Percentiles rank a stretch among this genome's conserved stretches.
These are phyloP conservation scores for Inga laurina DNA, from an alignment of 306 rosid genomes.

Conservation along the genomic window DNA sequence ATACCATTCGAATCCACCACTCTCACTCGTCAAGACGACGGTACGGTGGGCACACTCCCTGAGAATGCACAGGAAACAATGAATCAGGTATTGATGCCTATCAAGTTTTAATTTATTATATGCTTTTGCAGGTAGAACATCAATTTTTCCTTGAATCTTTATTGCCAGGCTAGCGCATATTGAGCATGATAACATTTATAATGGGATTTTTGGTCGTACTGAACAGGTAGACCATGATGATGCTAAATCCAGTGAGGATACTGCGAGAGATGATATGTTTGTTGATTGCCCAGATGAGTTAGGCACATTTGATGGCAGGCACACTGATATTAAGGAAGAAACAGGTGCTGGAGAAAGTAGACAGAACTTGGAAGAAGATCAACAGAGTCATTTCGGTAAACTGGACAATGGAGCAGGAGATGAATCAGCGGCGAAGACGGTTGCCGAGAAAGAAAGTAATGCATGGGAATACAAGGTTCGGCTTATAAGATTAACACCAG, in stretches of 20 bases:
- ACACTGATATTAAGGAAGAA: slow-evolving; percentile 50
- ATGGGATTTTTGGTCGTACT: background rate
- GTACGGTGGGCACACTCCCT: background rate
- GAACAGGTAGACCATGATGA: slow-evolving; percentile 42
- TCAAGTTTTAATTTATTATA: background rate
- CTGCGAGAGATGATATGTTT: slow-evolving; percentile 78
- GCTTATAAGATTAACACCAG: slow-evolving; percentile 5
- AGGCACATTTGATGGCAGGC: slow-evolving; percentile 38
- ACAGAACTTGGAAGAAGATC: slow-evolving; percentile 43
- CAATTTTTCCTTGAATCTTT: background rate
- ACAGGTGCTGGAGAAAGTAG: slow-evolving; percentile 29
- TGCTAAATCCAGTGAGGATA: slow-evolving; percentile 53
- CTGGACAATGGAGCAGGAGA: slow-evolving; percentile 37
- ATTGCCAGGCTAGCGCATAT: background rate
- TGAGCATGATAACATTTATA: background rate
- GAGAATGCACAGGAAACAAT: background rate
- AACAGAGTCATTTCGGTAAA: slow-evolving; percentile 32
- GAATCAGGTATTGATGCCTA: slow-evolving; percentile 32
- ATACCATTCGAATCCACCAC: background rate
- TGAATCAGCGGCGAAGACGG: slow-evolving; percentile 39
- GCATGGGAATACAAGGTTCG: slow-evolving; percentile 49
- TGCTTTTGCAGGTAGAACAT: background rate
- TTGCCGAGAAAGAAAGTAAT: slow-evolving; percentile 49
- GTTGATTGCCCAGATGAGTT: slow-evolving; percentile 91
- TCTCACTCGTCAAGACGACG: background rate